Evolutionary conservation across 768 basidiomycete species (phyloP).

Genomic region (Trametes meyenii): DNA sequence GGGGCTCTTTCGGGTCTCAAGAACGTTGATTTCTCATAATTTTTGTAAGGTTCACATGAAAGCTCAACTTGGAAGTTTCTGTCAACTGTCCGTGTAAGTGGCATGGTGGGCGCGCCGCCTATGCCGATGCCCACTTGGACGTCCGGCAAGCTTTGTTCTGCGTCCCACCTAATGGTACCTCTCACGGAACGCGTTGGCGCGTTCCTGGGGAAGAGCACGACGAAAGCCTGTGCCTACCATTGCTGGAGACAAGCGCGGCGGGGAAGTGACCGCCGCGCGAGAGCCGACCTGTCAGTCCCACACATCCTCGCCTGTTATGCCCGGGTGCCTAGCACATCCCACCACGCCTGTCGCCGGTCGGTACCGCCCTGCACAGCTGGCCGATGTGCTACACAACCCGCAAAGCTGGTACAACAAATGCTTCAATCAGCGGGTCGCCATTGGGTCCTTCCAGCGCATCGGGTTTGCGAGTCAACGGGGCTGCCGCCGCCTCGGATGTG

Average conservation of each 20-base stretch:
- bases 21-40: not conserved
- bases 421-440: constrained; percentile 4
- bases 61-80: not conserved
- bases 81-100: not conserved
- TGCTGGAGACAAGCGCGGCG: not conserved
- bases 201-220: not conserved
- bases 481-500: not conserved
- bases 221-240: not conserved
- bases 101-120: not conserved
- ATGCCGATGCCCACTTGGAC: not conserved
- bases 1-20: not conserved
- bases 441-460: constrained; percentile 1
- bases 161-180: not conserved
- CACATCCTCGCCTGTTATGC: not conserved
- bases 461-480: not conserved
- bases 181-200: not conserved
- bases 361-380: constrained; percentile 1
- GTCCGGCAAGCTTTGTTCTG: not conserved
- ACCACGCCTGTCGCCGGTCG: constrained; percentile 9
- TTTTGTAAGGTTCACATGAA: not conserved
- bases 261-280: not conserved
- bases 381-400: not conserved
- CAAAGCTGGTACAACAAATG: constrained; percentile 17
- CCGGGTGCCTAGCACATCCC: constrained; percentile 5
- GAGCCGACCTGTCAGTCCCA: constrained; percentile 7